phyloP scores from a whole-genome alignment of 164 flowering plant genomes.

The Annona cherimola region DNA sequence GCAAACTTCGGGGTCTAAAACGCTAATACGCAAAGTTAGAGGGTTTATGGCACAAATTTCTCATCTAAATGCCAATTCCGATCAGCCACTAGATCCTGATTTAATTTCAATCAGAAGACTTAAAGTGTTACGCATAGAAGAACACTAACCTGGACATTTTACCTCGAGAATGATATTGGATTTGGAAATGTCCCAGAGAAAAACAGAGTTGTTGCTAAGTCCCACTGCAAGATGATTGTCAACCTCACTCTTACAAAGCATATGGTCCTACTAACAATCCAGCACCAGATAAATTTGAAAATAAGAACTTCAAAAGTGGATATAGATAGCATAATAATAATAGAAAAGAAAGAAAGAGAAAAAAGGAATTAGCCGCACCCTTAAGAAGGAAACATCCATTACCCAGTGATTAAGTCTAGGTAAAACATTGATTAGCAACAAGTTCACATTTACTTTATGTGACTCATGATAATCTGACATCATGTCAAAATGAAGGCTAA shows the following conservation, averaged over 20 bases:
- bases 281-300: slow-evolving; percentile 4
- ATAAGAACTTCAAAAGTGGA: slow-evolving; percentile 1
- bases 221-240: slow-evolving; percentile 63
- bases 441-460: slow-evolving; percentile 14
- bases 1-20: too few species aligned
- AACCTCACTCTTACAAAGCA: slow-evolving; percentile 17
- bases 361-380: slow-evolving; percentile 32
- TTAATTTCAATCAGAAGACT: not conserved
- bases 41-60: too few species aligned
- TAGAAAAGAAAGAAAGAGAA: not conserved
- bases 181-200: slow-evolving; percentile 55
- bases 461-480: slow-evolving; percentile 6
- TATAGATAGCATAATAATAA: not conserved
- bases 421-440: slow-evolving; percentile 36
- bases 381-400: slow-evolving; percentile 71
- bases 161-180: slow-evolving; percentile 44
- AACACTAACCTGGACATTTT: slow-evolving; percentile 59
- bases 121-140: not conserved
- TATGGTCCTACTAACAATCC: slow-evolving; percentile 26
- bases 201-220: slow-evolving; percentile 73
- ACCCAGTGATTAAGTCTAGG: slow-evolving; percentile 82
- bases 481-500: slow-evolving; percentile 28
- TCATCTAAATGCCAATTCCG: not conserved
- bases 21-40: too few species aligned
- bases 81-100: not conserved